Conservation (phyloP, 306 rosid species). For the Morella rubra region DNA sequence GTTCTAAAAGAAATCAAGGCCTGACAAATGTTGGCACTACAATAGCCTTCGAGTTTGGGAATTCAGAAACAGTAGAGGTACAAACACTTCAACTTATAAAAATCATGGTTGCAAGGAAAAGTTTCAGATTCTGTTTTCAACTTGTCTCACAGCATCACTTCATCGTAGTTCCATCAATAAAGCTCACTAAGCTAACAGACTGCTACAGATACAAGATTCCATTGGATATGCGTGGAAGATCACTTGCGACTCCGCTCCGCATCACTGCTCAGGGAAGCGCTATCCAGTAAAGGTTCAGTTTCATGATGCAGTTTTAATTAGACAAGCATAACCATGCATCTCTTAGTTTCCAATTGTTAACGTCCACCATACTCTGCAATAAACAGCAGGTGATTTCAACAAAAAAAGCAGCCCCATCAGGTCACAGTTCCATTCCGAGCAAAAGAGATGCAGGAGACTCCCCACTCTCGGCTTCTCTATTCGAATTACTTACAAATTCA, state of each 20-base stretch:
- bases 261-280: constrained; percentile 19
- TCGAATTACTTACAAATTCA: constrained; percentile 30
- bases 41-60: constrained; percentile 34
- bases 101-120: background rate
- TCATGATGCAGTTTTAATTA: background rate
- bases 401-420: constrained; percentile 3
- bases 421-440: constrained; percentile 7
- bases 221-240: constrained; percentile 22
- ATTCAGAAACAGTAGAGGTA: constrained; percentile 37
- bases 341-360: constrained; percentile 13
- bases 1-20: constrained; percentile 18
- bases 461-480: constrained; percentile 26
- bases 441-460: constrained; percentile 32
- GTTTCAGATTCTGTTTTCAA: constrained; percentile 5
- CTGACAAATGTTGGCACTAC: constrained; percentile 23
- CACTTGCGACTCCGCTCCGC: background rate
- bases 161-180: background rate
- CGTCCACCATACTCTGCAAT: constrained; percentile 11
- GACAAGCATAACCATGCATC: background rate
- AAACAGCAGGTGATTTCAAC: constrained; percentile 23
- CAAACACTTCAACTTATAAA: background rate
- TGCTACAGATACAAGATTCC: constrained; percentile 20
- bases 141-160: constrained; percentile 5
- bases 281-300: constrained; percentile 29
- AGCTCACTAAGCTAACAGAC: constrained; percentile 30